Evolutionary conservation across 257 asterid species (phyloP), one percentile per base, ranked within the genome.

Genomic region (Henckelia pumila): DNA sequence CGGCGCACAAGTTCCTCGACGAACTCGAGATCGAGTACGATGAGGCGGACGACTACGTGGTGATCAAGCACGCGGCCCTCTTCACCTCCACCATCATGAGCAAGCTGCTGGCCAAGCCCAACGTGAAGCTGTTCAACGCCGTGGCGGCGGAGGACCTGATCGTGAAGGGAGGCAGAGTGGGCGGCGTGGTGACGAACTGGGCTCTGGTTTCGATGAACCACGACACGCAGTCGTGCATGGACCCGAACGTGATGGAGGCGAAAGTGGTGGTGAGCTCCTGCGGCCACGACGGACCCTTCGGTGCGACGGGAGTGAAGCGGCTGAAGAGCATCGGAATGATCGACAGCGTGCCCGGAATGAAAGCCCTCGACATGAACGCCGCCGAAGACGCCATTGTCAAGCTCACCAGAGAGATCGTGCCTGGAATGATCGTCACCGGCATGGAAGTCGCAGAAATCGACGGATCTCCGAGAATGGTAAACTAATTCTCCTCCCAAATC

Each of bases 401-500:
- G 61, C 84, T 80, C 7, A 83, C 88, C 0, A 73, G 88, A 62
- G 88, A 83, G 64, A 50, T 83, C 6, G 88, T 83, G 5, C 88
- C 88, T 0, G 88, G 88, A 7, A 83, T 83, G 88, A 83, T 83
- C 3, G 88, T 83, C 6, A 83, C 88, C n/a, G 88, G 88, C 28
- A 83, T 83, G 88, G 88, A 83, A 70, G 88, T 83, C 53, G 88
- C 88, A 2, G 26, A 23, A 19, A 50, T 49, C n/a, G 30, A 24
- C 21, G 28, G 3, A 17, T 20, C 61, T 28, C 21, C 29, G 2
- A 59, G 50, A 29, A 56, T 72, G 44, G 16, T 76, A 56, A 56
- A 30, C 30, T 4, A 3, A 28, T 28, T 28, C 30, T 28, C 30
- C 30, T 28, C 30, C 30, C n/a, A n/a, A n/a, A n/a, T n/a, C n/a